phyloP scores from a whole-genome alignment of 2,329 filamentous ascomycete species.

The Sclerotinia minor region DNA sequence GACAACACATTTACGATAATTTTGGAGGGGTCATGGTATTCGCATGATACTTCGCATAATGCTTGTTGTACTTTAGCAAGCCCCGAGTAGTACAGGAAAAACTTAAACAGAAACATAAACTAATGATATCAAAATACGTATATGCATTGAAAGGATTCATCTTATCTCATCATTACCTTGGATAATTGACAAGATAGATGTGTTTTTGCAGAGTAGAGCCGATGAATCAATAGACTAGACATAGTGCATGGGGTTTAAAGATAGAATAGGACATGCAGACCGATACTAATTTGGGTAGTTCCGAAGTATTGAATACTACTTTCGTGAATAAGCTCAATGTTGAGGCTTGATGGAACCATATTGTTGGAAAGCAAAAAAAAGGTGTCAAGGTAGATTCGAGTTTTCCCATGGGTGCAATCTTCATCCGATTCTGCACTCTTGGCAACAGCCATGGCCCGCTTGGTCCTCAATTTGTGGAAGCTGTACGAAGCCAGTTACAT shows the following conservation, averaged over 20 bases:
- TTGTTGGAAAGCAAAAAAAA: constrained; percentile 19
- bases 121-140: constrained; percentile 6
- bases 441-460: constrained; percentile 24
- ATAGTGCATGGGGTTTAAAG: constrained; percentile 5
- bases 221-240: constrained; percentile 14
- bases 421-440: constrained; percentile 26
- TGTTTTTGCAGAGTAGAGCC: constrained; percentile 15
- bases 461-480: constrained; percentile 24
- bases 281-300: constrained; percentile 17
- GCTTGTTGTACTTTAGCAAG: constrained; percentile 22
- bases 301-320: constrained; percentile 24
- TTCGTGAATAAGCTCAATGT: constrained; percentile 13
- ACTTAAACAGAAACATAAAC: constrained; percentile 1
- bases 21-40: constrained; percentile 19
- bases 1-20: constrained; percentile 25
- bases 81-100: constrained; percentile 14
- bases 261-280: constrained; percentile 19
- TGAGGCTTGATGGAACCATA: constrained; percentile 16
- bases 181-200: constrained; percentile 13
- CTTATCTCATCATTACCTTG: constrained; percentile 25
- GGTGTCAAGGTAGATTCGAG: constrained; percentile 11
- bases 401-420: constrained; percentile 23
- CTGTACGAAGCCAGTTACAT: constrained; percentile 22
- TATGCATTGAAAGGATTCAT: constrained; percentile 14
- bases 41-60: constrained; percentile 25